phyloP scores from a whole-genome alignment of 225 moss, liverwort and hornwort genomes.

The Antitrichia curtipendula region DNA sequence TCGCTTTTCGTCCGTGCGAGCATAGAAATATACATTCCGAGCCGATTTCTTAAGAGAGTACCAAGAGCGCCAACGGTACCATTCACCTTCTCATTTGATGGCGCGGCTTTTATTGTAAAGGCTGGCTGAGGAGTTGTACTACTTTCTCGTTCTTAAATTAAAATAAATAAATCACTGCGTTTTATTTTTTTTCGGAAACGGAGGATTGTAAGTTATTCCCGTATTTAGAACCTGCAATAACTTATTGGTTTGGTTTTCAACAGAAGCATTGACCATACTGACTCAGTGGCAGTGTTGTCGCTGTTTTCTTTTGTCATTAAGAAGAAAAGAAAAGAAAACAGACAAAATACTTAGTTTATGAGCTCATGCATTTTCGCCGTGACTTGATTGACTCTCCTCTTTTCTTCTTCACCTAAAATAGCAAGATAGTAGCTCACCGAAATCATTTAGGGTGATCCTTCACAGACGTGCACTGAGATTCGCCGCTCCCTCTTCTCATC shows the following conservation, averaged over 20 bases:
- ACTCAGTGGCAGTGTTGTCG: not conserved
- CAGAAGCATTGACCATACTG: slow-evolving; percentile 4
- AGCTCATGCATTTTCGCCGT: not conserved
- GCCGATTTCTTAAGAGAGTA: not conserved
- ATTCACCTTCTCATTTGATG: not conserved
- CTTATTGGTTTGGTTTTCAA: not conserved
- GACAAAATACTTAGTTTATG: not conserved
- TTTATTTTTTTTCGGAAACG: not conserved
- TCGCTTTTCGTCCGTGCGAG: not conserved
- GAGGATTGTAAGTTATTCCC: not conserved
- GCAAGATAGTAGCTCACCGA: not conserved
- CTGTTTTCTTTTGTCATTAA: not conserved
- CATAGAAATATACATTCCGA: not conserved
- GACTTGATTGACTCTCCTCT: not conserved
- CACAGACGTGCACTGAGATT: not conserved
- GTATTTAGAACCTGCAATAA: not conserved
- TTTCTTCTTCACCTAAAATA: not conserved
- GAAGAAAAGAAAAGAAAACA: not conserved
- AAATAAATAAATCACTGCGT: not conserved
- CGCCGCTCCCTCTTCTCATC: not conserved
- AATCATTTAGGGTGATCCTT: not conserved
- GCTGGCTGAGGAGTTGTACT: not conserved
- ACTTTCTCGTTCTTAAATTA: not conserved
- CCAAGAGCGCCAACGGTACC: not conserved
- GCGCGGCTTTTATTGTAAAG: not conserved